These are phyloP conservation scores for Diaporthe caulivora DNA, from an alignment of 2,329 filamentous ascomycete genomes.

Conservation along the genomic window DNA sequence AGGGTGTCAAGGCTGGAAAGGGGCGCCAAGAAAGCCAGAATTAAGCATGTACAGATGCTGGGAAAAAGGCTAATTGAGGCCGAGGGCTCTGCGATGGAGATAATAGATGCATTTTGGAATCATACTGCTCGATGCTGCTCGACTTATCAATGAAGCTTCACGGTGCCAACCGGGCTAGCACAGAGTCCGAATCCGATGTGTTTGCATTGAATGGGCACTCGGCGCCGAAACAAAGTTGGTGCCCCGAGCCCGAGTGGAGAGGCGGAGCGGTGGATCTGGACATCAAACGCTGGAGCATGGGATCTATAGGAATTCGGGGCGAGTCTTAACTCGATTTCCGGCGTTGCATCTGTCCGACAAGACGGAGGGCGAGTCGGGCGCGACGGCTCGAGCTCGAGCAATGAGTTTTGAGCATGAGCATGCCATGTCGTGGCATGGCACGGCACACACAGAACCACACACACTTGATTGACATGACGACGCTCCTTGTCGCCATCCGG, in stretches of 20 bases:
- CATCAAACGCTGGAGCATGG: neutral
- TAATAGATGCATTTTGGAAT: neutral
- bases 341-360: neutral
- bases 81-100: too few relatives aligned
- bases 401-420: neutral
- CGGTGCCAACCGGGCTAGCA: neutral
- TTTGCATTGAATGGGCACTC: neutral
- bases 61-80: neutral
- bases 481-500: neutral
- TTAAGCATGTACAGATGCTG: neutral
- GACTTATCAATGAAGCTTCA: neutral
- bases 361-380: neutral
- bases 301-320: constrained; percentile 4
- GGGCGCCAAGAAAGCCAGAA: too few relatives aligned
- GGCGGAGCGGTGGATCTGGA: neutral
- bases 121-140: neutral
- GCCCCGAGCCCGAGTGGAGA: neutral
- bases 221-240: neutral
- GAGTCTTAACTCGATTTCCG: constrained; percentile 3
- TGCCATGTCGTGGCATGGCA: neutral
- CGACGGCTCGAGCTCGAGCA: too few relatives aligned
- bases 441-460: neutral
- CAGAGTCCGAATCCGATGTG: constrained; percentile 9
- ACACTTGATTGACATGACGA: neutral
- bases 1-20: neutral